Percentiles rank a stretch among this genome's conserved stretches.
Conservation (phyloP, 208 protist genomes). For the Hexamita inflata region DNA sequence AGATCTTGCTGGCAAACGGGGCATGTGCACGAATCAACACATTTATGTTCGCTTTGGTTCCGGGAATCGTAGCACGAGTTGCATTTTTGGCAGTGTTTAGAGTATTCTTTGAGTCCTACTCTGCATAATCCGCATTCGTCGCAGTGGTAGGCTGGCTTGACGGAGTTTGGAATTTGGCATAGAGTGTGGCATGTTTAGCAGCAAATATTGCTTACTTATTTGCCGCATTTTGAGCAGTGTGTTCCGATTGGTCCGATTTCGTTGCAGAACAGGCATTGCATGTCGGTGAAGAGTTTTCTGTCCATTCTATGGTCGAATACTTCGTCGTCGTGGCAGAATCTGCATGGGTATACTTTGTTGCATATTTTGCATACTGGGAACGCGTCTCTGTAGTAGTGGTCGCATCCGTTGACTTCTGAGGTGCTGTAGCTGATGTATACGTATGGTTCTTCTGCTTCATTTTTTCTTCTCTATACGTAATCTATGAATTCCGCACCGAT, state of each 20-base stretch:
- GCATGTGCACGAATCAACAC: neutral
- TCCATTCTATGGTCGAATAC: neutral
- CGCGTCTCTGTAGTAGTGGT: neutral
- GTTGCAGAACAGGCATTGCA: constrained; percentile 7
- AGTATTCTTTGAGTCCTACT: neutral
- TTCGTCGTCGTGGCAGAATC: constrained; percentile 22
- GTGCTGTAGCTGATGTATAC: neutral
- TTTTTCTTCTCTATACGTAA: neutral
- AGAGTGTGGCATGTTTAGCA: neutral
- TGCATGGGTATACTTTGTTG: neutral
- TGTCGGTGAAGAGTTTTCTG: neutral
- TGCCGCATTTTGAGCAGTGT: neutral
- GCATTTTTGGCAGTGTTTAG: neutral
- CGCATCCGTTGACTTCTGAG: neutral
- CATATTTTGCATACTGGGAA: neutral
- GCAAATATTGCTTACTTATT: neutral
- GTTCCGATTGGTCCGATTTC: neutral
- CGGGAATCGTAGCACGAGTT: neutral
- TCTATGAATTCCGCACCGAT: too few species aligned
- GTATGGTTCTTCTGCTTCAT: constrained; percentile 8
- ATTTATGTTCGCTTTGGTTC: neutral
- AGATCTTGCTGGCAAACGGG: neutral
- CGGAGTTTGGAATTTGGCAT: neutral
- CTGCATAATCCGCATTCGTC: neutral
- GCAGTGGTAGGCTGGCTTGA: constrained; percentile 1